These are phyloP conservation scores for Didymella sp. DNA, from an alignment of 2,329 filamentous ascomycete species.

Conservation along the genomic window DNA sequence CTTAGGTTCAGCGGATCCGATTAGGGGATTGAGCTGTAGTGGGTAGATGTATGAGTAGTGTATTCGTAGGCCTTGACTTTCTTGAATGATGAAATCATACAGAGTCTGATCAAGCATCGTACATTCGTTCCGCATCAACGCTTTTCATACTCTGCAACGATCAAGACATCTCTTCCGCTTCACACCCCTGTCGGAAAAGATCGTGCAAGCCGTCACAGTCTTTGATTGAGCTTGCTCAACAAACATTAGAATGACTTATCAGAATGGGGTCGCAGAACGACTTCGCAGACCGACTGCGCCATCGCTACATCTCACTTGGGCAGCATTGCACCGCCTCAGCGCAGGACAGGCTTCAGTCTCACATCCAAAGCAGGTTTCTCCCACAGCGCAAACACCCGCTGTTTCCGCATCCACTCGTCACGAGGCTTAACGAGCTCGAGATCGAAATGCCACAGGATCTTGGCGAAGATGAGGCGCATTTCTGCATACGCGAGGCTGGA, in stretches of 20 bases:
- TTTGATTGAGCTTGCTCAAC: neutral
- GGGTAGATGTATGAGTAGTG: neutral
- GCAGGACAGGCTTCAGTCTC: neutral
- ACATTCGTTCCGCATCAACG: neutral
- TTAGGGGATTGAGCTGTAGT: too few relatives aligned
- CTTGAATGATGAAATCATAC: neutral
- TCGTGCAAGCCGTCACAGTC: too few relatives aligned
- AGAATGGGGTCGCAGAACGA: too few relatives aligned
- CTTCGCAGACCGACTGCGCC: too few relatives aligned
- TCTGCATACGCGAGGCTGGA: slow-evolving; percentile 36
- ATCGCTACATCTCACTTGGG: too few relatives aligned
- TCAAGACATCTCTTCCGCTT: too few relatives aligned
- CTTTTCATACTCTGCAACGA: too few relatives aligned
- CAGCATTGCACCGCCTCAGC: too few relatives aligned
- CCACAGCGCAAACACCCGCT: slow-evolving; percentile 45
- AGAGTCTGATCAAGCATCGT: neutral
- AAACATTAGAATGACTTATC: neutral
- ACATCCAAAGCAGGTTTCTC: slow-evolving; percentile 31
- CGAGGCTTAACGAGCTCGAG: slow-evolving; percentile 29
- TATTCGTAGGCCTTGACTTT: neutral
- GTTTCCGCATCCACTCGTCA: slow-evolving; percentile 50
- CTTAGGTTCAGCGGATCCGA: neutral
- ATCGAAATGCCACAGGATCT: slow-evolving; percentile 37
- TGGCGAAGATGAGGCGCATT: slow-evolving; percentile 38
- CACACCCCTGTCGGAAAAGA: too few relatives aligned